Evolutionary conservation across 75 land plant genomes (phyloP).

Genomic region (Picea glauca): DNA sequence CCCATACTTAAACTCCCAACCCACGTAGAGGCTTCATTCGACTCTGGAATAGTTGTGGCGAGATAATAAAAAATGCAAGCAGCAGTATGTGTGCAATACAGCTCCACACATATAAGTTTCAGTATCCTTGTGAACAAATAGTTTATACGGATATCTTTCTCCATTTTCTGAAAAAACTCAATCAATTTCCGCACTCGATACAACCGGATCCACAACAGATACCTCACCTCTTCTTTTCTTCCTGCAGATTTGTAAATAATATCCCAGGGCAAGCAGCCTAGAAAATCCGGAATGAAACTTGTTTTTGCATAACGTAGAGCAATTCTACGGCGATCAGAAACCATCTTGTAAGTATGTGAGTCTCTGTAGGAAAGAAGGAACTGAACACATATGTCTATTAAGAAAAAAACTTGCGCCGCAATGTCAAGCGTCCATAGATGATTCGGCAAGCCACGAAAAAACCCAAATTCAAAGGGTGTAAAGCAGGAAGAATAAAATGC

Average conservation of each 20-base stretch:
- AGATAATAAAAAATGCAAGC: slow-evolving; percentile 93
- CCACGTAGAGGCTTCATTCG: slow-evolving; percentile 69
- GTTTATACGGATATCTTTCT: too few relatives aligned
- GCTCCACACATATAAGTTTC: slow-evolving; percentile 75
- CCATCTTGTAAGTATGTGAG: too few relatives aligned
- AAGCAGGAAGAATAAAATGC: slow-evolving; percentile 72
- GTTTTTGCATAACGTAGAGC: slow-evolving; percentile 62
- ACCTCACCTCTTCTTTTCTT: slow-evolving; percentile 31
- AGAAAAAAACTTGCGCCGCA: slow-evolving; percentile 56
- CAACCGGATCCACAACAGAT: too few relatives aligned
- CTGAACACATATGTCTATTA: slow-evolving; percentile 51
- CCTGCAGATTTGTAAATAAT: slow-evolving; percentile 46
- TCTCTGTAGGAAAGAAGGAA: slow-evolving; percentile 70
- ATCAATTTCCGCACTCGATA: too few relatives aligned
- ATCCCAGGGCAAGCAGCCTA: slow-evolving; percentile 83
- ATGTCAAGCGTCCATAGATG: slow-evolving; percentile 58
- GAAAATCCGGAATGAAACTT: slow-evolving; percentile 48
- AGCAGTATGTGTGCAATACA: slow-evolving; percentile 92
- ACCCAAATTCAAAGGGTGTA: slow-evolving; percentile 80
- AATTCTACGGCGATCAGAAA: slow-evolving; percentile 35
- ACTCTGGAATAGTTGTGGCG: slow-evolving; percentile 75
- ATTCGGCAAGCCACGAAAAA: slow-evolving; percentile 64
- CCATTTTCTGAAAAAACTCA: too few relatives aligned
- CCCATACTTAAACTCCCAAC: slow-evolving; percentile 76
- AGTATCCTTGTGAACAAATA: slow-evolving; percentile 75